Conservation (phyloP, 1,284 basidiomycete genomes). For the Melampsora abietis-canadensis region DNA sequence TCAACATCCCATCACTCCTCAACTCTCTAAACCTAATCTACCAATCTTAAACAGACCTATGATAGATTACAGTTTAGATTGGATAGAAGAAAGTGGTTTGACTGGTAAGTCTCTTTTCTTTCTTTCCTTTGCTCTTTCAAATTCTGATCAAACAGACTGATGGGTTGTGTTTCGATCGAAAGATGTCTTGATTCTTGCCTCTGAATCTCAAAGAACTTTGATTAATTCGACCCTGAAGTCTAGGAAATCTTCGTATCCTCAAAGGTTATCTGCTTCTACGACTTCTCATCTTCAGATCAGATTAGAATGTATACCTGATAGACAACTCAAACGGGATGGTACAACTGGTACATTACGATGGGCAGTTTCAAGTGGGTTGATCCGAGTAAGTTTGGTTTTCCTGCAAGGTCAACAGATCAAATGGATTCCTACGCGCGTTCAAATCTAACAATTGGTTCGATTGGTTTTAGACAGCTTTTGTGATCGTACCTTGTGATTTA, state of each 20-base stretch:
- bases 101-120: not conserved
- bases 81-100: slow-evolving; percentile 24
- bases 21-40: slow-evolving; percentile 12
- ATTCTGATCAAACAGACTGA: too few relatives aligned
- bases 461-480: slow-evolving; percentile 23
- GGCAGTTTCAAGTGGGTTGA: slow-evolving; percentile 13
- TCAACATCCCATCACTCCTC: not conserved
- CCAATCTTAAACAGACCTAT: slow-evolving; percentile 22
- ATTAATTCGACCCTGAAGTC: slow-evolving; percentile 6
- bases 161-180: too few relatives aligned
- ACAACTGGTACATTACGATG: slow-evolving; percentile 28
- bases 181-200: slow-evolving; percentile 21
- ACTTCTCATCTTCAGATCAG: slow-evolving; percentile 7
- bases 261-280: not conserved
- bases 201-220: slow-evolving; percentile 23
- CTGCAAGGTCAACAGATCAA: not conserved
- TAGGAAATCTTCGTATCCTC: slow-evolving; percentile 10
- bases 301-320: slow-evolving; percentile 30
- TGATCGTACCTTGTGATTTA: slow-evolving; percentile 38
- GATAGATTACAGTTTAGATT: slow-evolving; percentile 25
- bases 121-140: not conserved
- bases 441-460: not conserved
- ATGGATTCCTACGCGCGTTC: too few relatives aligned
- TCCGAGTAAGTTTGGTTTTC: slow-evolving; percentile 9
- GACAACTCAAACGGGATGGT: slow-evolving; percentile 1